Evolutionary conservation across 257 asterid genomes (phyloP), one percentile per base, ranked within the genome.

Genomic region (Lycium ferocissimum): DNA sequence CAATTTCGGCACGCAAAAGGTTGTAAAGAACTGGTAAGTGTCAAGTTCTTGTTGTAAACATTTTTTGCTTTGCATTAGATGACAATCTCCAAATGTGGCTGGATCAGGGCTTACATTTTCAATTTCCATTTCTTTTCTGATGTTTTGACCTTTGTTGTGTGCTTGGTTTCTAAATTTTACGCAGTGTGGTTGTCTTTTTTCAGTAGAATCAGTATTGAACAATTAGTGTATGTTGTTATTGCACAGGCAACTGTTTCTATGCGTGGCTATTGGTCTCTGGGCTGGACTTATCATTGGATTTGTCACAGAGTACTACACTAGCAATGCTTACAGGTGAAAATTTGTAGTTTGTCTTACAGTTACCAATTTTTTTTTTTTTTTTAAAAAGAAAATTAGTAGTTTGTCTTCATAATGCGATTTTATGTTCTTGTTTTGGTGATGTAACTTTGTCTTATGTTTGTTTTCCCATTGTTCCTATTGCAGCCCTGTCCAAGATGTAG

Each of bases 261-360:
- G 98, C 85, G 98, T 95, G 17, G 89, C 92, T 67, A 97, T 95
- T 73, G 98, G 98, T 72, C 98, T 95, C 49, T 95, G 98, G 98
- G 80, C 80, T 73, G 80, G 80, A 47, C 59, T 73, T 73, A 73
- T 45, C 59, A 73, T 72, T 72, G 80, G 80, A 73, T 73, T 73
- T 73, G n/a, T 73, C 80, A 72, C 80, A 5, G 59, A 73, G 59
- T 73, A 73, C 59, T 73, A 73, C n/a, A 73, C 59, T 45, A 73
- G 80, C 80, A 73, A 47, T 20, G 81, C 81, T 47, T 95, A 95
- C 94, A 93, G 98, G 98, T 95, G 83, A 81, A 38, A 37, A 51
- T 53, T 8, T 15, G 61, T 54, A 17, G 40, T 43, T n/a, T n/a
- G 33, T 26, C 33, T 26, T 26, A 26, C 33, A 26, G 33, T 26